A percentile compares a stretch with the other conserved stretches of the same genome.
phyloP scores from a whole-genome alignment of 495 filamentous ascomycete species.

The Bacidia rubella region DNA sequence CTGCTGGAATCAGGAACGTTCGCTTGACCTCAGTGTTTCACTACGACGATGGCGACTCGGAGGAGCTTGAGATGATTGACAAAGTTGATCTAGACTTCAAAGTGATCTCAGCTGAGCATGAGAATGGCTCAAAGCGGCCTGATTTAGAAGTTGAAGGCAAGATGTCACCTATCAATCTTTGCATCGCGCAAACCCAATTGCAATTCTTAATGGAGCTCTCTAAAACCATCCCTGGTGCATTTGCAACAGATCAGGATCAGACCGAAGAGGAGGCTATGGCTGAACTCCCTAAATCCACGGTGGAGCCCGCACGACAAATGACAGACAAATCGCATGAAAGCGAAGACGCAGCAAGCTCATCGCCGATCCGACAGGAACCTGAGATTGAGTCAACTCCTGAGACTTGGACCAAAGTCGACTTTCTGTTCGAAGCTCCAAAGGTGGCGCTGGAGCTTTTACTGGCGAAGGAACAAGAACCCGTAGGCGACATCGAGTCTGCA shows the following conservation, averaged over 20 bases:
- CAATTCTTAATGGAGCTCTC: slow-evolving; percentile 78
- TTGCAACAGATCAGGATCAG: slow-evolving; percentile 58
- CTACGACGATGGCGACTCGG: slow-evolving; percentile 53
- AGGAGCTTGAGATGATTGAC: slow-evolving; percentile 91
- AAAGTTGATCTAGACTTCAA: slow-evolving; percentile 89
- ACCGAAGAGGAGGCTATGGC: slow-evolving; percentile 48
- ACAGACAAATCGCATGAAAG: slow-evolving; percentile 19
- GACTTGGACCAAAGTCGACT: slow-evolving; percentile 85
- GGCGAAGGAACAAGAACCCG: slow-evolving; percentile 55
- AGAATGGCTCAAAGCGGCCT: slow-evolving; percentile 59
- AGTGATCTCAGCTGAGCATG: slow-evolving; percentile 80
- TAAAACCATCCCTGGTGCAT: slow-evolving; percentile 72
- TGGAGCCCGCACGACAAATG: slow-evolving; percentile 33
- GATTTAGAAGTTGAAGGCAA: slow-evolving; percentile 83
- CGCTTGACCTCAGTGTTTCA: slow-evolving; percentile 81
- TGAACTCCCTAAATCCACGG: slow-evolving; percentile 45
- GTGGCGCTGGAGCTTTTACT: slow-evolving; percentile 81
- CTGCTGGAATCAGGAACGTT: slow-evolving; percentile 83
- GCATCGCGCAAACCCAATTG: slow-evolving; percentile 79
- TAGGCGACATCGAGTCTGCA: slow-evolving; percentile 62
- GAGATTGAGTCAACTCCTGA: slow-evolving; percentile 50
- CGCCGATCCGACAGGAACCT: slow-evolving; percentile 43
- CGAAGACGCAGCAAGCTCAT: slow-evolving; percentile 29
- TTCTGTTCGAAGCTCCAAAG: slow-evolving; percentile 78
- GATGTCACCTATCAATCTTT: slow-evolving; percentile 84